Percentiles rank a stretch among this genome's conserved stretches.
phyloP scores from a whole-genome alignment of 495 filamentous ascomycete genomes.

The Aspergillus cavernicola region DNA sequence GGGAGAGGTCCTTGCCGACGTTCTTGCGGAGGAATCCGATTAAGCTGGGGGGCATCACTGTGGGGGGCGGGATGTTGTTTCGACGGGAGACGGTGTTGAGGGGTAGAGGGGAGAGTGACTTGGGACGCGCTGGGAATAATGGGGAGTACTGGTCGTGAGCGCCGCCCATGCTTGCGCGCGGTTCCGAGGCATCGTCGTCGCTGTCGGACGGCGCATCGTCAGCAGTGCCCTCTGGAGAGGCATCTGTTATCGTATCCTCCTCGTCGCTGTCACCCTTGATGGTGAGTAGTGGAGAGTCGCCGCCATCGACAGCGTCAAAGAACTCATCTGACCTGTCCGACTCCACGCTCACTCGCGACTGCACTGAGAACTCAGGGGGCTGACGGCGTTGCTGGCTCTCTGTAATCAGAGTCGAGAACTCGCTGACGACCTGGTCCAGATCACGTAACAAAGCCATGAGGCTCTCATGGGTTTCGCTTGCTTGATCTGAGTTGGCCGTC shows the following conservation, averaged over 20 bases:
- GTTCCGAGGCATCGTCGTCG: slow-evolving; percentile 51
- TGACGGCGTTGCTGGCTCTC: slow-evolving; percentile 75
- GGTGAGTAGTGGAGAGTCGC: slow-evolving; percentile 64
- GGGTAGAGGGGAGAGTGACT: slow-evolving; percentile 75
- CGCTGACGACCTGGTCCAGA: slow-evolving; percentile 73
- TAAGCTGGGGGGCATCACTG: slow-evolving; percentile 76
- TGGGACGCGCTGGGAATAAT: slow-evolving; percentile 69
- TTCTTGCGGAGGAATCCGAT: slow-evolving; percentile 96
- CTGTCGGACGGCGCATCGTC: slow-evolving; percentile 46
- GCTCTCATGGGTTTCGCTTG: slow-evolving; percentile 66
- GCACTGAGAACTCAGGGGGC: slow-evolving; percentile 45
- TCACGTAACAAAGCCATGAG: slow-evolving; percentile 76
- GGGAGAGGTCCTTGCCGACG: slow-evolving; percentile 93
- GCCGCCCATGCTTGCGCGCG: slow-evolving; percentile 30
- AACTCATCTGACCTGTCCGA: slow-evolving; percentile 83
- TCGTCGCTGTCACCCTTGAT: slow-evolving; percentile 64
- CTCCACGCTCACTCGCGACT: slow-evolving; percentile 73
- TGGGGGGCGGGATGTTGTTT: slow-evolving; percentile 64
- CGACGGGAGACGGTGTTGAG: slow-evolving; percentile 64
- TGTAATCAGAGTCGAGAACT: slow-evolving; percentile 72
- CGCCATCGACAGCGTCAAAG: slow-evolving; percentile 83
- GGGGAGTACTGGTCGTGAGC: slow-evolving; percentile 43
- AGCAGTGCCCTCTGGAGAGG: slow-evolving; percentile 10
- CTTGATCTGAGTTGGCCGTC: slow-evolving; percentile 43
- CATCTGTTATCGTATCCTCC: slow-evolving; percentile 22